Conservation (phyloP, 192 early-diverging fungal species). For the Chytriomyces sp. region DNA sequence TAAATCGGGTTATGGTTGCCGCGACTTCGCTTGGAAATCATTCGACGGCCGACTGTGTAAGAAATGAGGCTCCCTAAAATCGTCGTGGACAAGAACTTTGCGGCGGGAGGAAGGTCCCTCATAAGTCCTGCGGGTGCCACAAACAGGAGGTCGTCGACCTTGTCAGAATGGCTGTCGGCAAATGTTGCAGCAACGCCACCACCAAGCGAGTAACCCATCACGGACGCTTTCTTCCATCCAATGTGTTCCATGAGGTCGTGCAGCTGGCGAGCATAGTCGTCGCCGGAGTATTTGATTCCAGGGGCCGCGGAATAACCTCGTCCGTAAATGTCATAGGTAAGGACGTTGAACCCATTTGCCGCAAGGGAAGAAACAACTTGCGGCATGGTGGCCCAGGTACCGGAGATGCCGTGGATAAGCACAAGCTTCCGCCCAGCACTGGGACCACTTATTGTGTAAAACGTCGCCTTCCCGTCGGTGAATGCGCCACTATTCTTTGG, state of each 20-base stretch:
- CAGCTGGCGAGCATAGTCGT: conserved; percentile 45
- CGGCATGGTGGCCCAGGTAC: conserved; percentile 31
- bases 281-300: conserved; percentile 37
- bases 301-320: conserved; percentile 53
- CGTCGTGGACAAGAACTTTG: background rate
- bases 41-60: background rate
- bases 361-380: conserved; percentile 31
- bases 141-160: conserved; percentile 45
- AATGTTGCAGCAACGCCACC: conserved; percentile 54
- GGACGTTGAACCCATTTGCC: conserved; percentile 39
- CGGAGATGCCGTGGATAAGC: background rate
- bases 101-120: background rate
- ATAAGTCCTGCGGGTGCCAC: conserved; percentile 53
- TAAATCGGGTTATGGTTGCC: background rate
- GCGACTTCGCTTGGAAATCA: background rate
- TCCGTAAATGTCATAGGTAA: conserved; percentile 55
- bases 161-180: conserved; percentile 40
- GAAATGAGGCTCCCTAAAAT: background rate
- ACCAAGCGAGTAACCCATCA: conserved; percentile 53
- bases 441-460: background rate
- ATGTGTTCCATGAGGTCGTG: conserved; percentile 45
- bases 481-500: background rate
- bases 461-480: background rate
- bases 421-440: background rate
- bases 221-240: conserved; percentile 39